Evolutionary conservation across 139 green algal genomes (phyloP).

Genomic region (Marvania coccoides): DNA sequence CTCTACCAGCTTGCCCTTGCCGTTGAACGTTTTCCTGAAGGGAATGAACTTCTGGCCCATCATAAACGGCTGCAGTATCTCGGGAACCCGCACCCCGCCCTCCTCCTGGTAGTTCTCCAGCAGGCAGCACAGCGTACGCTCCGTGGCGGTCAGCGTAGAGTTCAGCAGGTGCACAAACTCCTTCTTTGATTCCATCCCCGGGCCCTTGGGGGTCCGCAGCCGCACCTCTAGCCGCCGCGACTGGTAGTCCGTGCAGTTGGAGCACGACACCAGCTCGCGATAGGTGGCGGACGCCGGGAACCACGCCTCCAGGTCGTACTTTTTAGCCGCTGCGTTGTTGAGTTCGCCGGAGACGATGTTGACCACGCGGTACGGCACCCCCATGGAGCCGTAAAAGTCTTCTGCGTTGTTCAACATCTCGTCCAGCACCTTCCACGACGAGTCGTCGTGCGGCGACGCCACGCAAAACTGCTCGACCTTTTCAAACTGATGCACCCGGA

Average conservation of each 20-base stretch:
- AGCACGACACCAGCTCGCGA: conserved; percentile 96
- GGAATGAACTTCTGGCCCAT: conserved; percentile 90
- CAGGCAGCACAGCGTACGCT: conserved; percentile 96
- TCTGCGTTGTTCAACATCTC: conserved; percentile 96
- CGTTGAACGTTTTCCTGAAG: conserved; percentile 57
- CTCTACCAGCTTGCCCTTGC: conserved; percentile 64
- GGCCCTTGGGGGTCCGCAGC: conserved; percentile 49
- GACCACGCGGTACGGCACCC: conserved; percentile 88
- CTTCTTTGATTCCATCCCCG: conserved; percentile 62
- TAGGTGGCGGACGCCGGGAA: conserved; percentile 88
- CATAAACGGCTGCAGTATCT: conserved; percentile 85
- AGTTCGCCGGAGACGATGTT: conserved; percentile 97
- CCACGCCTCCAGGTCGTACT: conserved; percentile 99
- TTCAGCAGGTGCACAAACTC: conserved; percentile 98
- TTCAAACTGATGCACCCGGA: conserved; percentile 96
- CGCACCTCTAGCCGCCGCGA: conserved; percentile 78
- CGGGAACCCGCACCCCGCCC: conserved; percentile 37
- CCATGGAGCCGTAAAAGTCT: conserved; percentile 59
- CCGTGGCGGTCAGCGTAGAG: conserved; percentile 89
- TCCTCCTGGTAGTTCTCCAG: conserved; percentile 90
- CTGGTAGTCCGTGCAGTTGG: conserved; percentile 97
- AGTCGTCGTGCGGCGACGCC: conserved; percentile 66
- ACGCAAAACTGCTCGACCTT: conserved; percentile 99
- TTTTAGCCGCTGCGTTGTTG: conserved; percentile 98
- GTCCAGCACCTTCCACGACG: conserved; percentile 88